Evolutionary conservation across 805 yeast species (phyloP), one percentile per base, ranked within the genome.

Genomic region (Candida nitratophila): DNA sequence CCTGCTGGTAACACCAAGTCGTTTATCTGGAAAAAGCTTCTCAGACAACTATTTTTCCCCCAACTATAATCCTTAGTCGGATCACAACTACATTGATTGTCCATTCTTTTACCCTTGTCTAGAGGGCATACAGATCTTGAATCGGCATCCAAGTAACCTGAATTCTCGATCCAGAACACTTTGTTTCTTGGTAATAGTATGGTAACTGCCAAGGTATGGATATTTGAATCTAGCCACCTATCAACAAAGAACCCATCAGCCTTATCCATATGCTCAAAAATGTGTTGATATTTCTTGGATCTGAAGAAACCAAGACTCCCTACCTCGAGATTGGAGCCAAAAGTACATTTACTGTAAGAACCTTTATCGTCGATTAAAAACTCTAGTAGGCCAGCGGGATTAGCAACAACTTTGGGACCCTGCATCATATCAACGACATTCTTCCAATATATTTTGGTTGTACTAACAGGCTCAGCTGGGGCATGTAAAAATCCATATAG

Each of bases 261-360:
- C 29, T 57, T 47, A 54, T 77, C 82, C 41, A 77, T 50, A 54
- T 53, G 62, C 16, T 73, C 58, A 51, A 78, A 77, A 49, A 66
- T 72, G 10, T 64, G 58, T 31, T 60, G 54, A 54, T 77, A 79
- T 1, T 70, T 69, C 41, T 66, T 61, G 20, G 76, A 61, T 42
- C 81, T 57, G 55, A 70, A 71, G 50, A 77, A 76, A 47, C 73
- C 64, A 46, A 79, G 56, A 53, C 73, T 74, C 2, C 68, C 79
- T 37, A 79, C 68, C 52, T 77, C 83, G 47, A 79, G 75, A 54
- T 77, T 77, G 20, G 81, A 71, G 76, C 81, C 77, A 53, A 77
- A 76, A 50, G 76, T 81, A 57, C 83, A 77, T 44, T 70, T 52
- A 50, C 72, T 74, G 55, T 72, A 76, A 8, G 47, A 45, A 10